Conservation (phyloP, 2,329 filamentous ascomycete genomes). For the Penicillium fuscoglaucum region DNA sequence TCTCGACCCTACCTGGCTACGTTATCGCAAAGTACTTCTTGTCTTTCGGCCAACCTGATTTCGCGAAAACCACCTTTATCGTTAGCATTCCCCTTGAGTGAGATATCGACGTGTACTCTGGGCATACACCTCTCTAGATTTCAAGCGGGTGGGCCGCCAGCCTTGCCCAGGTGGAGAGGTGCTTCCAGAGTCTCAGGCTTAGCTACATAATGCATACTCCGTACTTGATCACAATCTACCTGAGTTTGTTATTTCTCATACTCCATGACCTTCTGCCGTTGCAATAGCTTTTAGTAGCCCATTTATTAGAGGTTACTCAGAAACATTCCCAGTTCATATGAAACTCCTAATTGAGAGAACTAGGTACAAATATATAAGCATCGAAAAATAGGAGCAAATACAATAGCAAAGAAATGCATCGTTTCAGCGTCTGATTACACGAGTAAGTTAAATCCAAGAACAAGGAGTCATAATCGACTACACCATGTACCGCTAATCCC, state of each 20-base stretch:
- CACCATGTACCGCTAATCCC: background rate
- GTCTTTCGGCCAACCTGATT: too few species aligned
- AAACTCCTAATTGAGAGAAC: background rate
- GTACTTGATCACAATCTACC: background rate
- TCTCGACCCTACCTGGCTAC: too few species aligned
- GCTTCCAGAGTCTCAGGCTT: background rate
- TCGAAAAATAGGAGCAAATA: background rate
- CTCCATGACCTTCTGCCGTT: too few species aligned
- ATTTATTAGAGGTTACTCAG: too few species aligned
- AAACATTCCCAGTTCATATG: background rate
- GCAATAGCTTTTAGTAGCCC: background rate
- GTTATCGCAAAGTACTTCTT: too few species aligned
- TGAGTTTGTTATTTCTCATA: too few species aligned
- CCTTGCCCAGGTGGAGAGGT: background rate
- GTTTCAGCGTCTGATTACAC: constrained; percentile 18
- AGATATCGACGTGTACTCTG: background rate
- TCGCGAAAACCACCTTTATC: too few species aligned
- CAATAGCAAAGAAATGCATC: constrained; percentile 7
- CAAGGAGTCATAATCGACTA: constrained; percentile 1
- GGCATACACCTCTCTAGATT: too few species aligned
- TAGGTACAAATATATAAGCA: background rate
- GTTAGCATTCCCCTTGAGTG: too few species aligned
- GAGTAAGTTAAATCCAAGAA: constrained; percentile 13
- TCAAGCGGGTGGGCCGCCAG: too few species aligned
- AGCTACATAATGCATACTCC: too few species aligned